Conservation (phyloP, 306 rosid species). For the Vigna nakashimae region DNA sequence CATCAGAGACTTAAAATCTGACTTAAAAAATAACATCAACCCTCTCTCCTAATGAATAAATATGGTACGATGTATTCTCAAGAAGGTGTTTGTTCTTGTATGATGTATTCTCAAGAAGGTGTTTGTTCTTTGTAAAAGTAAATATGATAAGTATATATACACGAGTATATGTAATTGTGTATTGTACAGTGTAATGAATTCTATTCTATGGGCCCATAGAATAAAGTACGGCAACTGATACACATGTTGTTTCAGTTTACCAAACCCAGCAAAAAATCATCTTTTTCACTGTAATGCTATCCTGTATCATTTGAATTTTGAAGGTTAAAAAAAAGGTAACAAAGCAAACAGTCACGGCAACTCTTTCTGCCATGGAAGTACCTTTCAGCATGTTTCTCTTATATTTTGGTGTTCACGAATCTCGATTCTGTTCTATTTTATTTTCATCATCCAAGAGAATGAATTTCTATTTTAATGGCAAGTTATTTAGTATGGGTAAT, state of each 20-base stretch:
- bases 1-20: too few relatives aligned
- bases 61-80: neutral
- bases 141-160: neutral
- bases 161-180: neutral
- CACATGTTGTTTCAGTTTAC: slow-evolving; percentile 40
- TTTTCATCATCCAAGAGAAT: neutral
- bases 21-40: too few relatives aligned
- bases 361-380: slow-evolving; percentile 8
- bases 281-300: slow-evolving; percentile 14
- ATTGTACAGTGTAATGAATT: slow-evolving; percentile 32
- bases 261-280: neutral
- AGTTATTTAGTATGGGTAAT: neutral
- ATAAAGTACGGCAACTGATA: slow-evolving; percentile 49
- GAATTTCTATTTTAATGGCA: neutral
- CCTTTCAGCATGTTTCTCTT: slow-evolving; percentile 9
- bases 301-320: slow-evolving; percentile 26
- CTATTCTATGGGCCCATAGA: slow-evolving; percentile 42
- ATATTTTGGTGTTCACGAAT: slow-evolving; percentile 11
- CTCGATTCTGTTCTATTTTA: neutral
- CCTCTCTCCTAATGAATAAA: too few relatives aligned
- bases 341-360: slow-evolving; percentile 17
- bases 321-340: slow-evolving; percentile 6
- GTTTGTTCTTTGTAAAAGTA: neutral
- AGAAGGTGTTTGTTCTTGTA: too few relatives aligned
- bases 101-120: neutral